A percentile compares a stretch with the other conserved stretches of the same genome.
Conservation (phyloP, 2,329 filamentous ascomycete genomes). For the Aspergillus phoenicis region DNA sequence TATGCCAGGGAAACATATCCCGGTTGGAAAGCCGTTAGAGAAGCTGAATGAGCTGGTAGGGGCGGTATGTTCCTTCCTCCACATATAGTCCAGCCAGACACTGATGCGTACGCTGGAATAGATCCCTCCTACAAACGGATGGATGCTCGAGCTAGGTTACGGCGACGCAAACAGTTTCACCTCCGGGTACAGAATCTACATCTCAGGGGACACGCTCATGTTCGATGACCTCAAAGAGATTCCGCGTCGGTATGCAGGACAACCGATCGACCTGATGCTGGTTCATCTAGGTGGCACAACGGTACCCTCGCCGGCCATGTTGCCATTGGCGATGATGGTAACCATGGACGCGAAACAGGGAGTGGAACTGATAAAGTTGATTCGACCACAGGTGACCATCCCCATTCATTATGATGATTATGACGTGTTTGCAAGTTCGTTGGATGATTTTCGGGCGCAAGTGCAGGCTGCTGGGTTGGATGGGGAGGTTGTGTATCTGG, state of each 20-base stretch:
- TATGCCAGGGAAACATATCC: slow-evolving; percentile 67
- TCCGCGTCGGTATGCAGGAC: slow-evolving; percentile 55
- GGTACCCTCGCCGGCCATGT: slow-evolving; percentile 61
- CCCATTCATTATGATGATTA: slow-evolving; percentile 69
- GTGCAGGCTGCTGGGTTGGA: slow-evolving; percentile 55
- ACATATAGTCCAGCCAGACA: neutral
- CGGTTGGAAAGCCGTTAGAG: slow-evolving; percentile 42
- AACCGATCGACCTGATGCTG: slow-evolving; percentile 67
- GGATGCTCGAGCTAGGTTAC: slow-evolving; percentile 66
- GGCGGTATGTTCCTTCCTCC: slow-evolving; percentile 39
- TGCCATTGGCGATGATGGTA: slow-evolving; percentile 68
- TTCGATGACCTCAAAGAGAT: slow-evolving; percentile 65
- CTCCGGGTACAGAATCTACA: slow-evolving; percentile 64
- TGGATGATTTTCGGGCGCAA: slow-evolving; percentile 62
- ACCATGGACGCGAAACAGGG: slow-evolving; percentile 69
- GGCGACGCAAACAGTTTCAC: slow-evolving; percentile 38
- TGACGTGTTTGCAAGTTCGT: slow-evolving; percentile 61
- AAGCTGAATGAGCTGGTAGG: slow-evolving; percentile 52
- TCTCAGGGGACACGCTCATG: slow-evolving; percentile 66
- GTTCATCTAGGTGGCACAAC: slow-evolving; percentile 68
- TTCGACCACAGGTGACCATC: slow-evolving; percentile 64
- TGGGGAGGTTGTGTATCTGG: slow-evolving; percentile 62
- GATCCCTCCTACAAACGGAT: slow-evolving; percentile 67
- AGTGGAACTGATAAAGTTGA: slow-evolving; percentile 60
- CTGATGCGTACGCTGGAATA: slow-evolving; percentile 20